Conservation (phyloP, 345 rosid genomes). For the Brassica carinata region DNA sequence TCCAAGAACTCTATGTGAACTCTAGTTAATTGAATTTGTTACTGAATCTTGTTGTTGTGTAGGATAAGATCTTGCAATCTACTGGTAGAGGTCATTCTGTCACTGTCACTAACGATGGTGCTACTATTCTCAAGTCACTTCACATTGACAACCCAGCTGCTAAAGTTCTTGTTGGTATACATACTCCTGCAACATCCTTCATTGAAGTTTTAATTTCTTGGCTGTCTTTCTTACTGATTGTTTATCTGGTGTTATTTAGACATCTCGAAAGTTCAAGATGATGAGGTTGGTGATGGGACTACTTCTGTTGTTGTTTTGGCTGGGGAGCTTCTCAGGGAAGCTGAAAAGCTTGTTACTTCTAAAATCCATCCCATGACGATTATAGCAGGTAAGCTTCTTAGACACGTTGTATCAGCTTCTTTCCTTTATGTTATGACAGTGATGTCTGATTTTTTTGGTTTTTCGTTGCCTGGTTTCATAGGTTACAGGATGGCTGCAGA, state of each 20-base stretch:
- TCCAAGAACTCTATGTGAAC: not conserved
- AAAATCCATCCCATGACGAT: slow-evolving; percentile 99
- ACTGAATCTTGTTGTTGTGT: slow-evolving; percentile 2
- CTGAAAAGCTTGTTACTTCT: slow-evolving; percentile 84
- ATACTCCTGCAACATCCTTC: not conserved
- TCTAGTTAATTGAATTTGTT: slow-evolving; percentile 13
- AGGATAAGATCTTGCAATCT: slow-evolving; percentile 98
- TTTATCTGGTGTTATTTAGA: slow-evolving; percentile 43
- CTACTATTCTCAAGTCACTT: slow-evolving; percentile 92
- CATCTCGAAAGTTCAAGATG: slow-evolving; percentile 99
- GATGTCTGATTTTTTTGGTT: not conserved
- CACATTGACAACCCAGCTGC: slow-evolving; percentile 97
- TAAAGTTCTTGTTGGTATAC: slow-evolving; percentile 93
- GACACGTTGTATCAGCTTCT: not conserved
- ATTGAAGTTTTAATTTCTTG: not conserved
- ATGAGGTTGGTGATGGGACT: slow-evolving; percentile 99
- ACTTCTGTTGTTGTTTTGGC: slow-evolving; percentile 99
- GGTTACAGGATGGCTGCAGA: slow-evolving; percentile 97
- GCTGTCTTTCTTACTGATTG: not conserved
- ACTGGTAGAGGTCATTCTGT: slow-evolving; percentile 83
- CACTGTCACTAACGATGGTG: slow-evolving; percentile 96
- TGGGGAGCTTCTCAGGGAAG: slow-evolving; percentile 95
- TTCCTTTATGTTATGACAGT: not conserved
- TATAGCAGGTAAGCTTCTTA: slow-evolving; percentile 57
- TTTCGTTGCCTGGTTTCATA: slow-evolving; percentile 37